These are phyloP conservation scores for Scalesia atractyloides DNA, from an alignment of 129 eudicot genomes.

Conservation along the genomic window DNA sequence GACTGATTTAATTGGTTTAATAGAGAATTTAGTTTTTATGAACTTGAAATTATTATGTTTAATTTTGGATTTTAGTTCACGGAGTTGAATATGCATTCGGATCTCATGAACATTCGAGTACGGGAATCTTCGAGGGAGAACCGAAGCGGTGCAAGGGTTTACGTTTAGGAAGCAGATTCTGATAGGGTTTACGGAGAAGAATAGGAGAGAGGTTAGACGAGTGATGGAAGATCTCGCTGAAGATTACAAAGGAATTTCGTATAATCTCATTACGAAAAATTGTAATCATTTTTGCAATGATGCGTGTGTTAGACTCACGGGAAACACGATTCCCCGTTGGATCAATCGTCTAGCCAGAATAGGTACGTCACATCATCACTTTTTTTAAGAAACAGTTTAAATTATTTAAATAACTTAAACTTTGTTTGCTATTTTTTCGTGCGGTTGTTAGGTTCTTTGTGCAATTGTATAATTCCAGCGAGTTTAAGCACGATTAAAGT, in stretches of 20 bases:
- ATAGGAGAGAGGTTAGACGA: slow-evolving; percentile 43
- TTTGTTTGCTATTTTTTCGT: too few species aligned
- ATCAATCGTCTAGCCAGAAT: slow-evolving; percentile 89
- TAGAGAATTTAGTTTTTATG: background rate
- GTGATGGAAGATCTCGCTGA: slow-evolving; percentile 69
- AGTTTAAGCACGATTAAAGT: slow-evolving; percentile 58
- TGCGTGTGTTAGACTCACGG: slow-evolving; percentile 65
- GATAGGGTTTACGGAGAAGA: slow-evolving; percentile 73
- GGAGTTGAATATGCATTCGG: slow-evolving; percentile 93
- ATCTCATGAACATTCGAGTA: slow-evolving; percentile 75
- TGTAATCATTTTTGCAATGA: slow-evolving; percentile 94
- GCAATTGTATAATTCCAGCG: slow-evolving; percentile 77
- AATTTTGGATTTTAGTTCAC: slow-evolving; percentile 48
- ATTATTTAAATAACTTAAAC: too few species aligned
- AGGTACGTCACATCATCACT: slow-evolving; percentile 41
- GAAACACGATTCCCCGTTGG: slow-evolving; percentile 82
- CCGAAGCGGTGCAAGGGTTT: slow-evolving; percentile 83
- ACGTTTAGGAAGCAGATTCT: slow-evolving; percentile 66
- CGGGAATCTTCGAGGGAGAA: slow-evolving; percentile 78
- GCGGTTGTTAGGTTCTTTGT: slow-evolving; percentile 49
- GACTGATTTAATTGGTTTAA: too few species aligned
- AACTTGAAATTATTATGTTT: background rate
- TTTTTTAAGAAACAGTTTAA: too few species aligned
- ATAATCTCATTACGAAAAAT: slow-evolving; percentile 77
- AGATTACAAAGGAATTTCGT: slow-evolving; percentile 74